These are phyloP conservation scores for Neurospora sp. DNA, from an alignment of 495 filamentous ascomycete species.

Conservation along the genomic window DNA sequence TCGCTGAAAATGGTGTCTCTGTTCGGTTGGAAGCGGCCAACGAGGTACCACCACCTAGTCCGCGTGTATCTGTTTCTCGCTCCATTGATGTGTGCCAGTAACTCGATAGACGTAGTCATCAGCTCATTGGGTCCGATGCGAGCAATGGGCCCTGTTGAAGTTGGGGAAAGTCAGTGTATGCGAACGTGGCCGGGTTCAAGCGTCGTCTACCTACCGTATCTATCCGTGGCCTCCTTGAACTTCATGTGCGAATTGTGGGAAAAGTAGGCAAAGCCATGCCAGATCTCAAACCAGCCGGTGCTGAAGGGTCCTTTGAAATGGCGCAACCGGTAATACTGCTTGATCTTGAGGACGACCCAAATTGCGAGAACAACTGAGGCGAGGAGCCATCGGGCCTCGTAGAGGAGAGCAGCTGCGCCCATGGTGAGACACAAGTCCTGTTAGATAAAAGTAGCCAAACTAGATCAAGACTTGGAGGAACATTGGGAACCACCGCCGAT, in stretches of 20 bases:
- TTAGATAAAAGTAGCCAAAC: no score
- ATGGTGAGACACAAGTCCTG: background rate
- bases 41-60: slow-evolving; percentile 20
- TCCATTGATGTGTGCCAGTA: slow-evolving; percentile 23
- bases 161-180: background rate
- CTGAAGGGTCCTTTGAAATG: slow-evolving; percentile 10
- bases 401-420: background rate
- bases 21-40: slow-evolving; percentile 18
- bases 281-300: slow-evolving; percentile 3
- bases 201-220: slow-evolving; percentile 1
- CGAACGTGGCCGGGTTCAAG: background rate
- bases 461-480: background rate
- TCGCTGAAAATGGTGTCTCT: slow-evolving; percentile 26
- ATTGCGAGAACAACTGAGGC: background rate
- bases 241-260: slow-evolving; percentile 6
- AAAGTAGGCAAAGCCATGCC: slow-evolving; percentile 4
- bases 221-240: slow-evolving; percentile 4
- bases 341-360: slow-evolving; percentile 4
- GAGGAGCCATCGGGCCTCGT: background rate
- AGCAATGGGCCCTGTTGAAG: slow-evolving; percentile 19
- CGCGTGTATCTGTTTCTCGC: slow-evolving; percentile 23
- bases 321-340: slow-evolving; percentile 1
- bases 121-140: slow-evolving; percentile 33
- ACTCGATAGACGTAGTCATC: slow-evolving; percentile 28
- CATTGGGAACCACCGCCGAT: background rate